Base-by-base conservation (phyloP, 176 grass and related monocot species). In the Ensete glaucum region DNA sequence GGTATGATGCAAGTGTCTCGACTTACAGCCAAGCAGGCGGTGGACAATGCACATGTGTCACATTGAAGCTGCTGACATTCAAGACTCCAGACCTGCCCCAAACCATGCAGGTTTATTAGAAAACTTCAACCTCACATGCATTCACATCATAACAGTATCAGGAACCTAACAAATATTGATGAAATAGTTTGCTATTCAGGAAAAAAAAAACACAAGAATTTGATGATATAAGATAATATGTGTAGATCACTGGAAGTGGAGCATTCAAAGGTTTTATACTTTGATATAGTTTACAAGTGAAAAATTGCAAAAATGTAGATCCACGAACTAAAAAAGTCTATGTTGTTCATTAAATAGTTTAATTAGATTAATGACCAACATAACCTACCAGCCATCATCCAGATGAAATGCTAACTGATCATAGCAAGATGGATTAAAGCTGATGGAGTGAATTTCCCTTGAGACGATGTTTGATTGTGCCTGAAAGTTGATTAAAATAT, bases 21-120 rank as follows among this genome's bases (percentile, higher is more conserved):
- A 92, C 89, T 92, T 88, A 96, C 93, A 91, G 69, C 86, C 88
- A 93, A 93, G 82, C 68, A 78, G 94, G 94, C 72, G 94, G 93
- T 76, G 93, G 90, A 76, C 94, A 98, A 60, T 98, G 94, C 63
- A 98, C 72, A 57, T 98, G 94, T 79, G 83, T 93, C 72, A 97
- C 88, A 63, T 20, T 85, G 26, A 93, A 75, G 51, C 72, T 88
- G 62, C 86, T 87, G 62, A 88, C 29, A 76, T 97, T 93, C 67
- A 97, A 71, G 64, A 90, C 85, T 71, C 94, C 94, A 70, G 94
- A 97, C 94, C 94, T 97, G 64, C 54, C 53, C 14, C 1, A 64
- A 72, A 54, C 26, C 17, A 58, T 50, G 6, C 53, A 70, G 65
- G 16, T 69, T 20, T 69, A 57, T 20, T 29, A 69, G 64, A 56